phyloP scores from a whole-genome alignment of 352 stramenopile genomes.

The Phytophthora syringae region DNA sequence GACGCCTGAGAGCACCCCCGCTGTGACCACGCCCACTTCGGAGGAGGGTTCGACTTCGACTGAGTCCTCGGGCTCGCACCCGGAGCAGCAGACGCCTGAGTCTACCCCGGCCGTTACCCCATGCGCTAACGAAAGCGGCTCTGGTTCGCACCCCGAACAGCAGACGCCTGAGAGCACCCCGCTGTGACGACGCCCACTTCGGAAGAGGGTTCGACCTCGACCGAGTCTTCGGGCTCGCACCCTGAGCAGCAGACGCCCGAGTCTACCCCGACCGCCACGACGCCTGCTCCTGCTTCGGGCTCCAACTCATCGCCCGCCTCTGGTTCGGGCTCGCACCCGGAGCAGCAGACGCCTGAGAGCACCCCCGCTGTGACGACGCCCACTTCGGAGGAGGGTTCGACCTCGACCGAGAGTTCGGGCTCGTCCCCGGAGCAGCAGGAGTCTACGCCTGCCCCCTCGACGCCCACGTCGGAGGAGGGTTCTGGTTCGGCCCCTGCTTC shows the following conservation, averaged over 20 bases:
- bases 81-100: no score
- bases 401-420: conserved; percentile 3
- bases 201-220: background rate
- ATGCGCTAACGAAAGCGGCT: conserved; percentile 1
- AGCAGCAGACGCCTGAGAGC: conserved; percentile 2
- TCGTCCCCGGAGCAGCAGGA: conserved; percentile 11
- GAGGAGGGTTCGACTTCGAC: no score
- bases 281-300: background rate
- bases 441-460: background rate
- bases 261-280: no score
- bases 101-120: background rate
- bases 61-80: no score
- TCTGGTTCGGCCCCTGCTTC: background rate
- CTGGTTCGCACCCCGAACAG: conserved; percentile 7
- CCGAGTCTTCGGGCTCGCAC: no score
- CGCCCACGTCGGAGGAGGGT: conserved; percentile 8
- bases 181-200: conserved; percentile 1
- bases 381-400: background rate
- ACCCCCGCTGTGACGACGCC: conserved; percentile 10
- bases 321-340: background rate
- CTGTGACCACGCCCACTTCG: background rate
- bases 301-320: no score
- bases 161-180: conserved; percentile 5
- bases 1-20: background rate
- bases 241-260: no score